phyloP scores from a whole-genome alignment of 1,284 basidiomycete genomes.

The Stygiomarasmius scandens region DNA sequence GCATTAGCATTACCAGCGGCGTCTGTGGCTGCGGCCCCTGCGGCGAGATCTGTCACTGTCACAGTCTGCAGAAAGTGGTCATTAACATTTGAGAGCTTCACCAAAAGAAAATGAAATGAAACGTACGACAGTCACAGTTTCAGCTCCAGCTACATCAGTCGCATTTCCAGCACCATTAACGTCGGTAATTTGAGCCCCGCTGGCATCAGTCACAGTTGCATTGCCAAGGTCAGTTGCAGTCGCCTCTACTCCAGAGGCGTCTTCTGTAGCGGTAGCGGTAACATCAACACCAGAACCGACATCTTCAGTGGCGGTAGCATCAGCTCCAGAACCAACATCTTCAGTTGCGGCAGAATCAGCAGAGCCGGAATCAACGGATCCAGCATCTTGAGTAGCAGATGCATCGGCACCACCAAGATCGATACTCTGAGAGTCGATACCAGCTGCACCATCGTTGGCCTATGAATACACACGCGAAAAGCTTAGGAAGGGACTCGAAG shows the following conservation, averaged over 20 bases:
- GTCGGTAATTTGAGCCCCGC: neutral
- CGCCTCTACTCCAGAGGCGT: neutral
- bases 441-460: neutral
- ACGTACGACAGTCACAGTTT: conserved; percentile 12
- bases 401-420: no score
- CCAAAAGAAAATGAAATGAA: neutral
- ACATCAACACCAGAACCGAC: neutral
- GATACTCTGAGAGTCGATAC: no score
- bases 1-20: neutral
- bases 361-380: neutral
- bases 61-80: conserved; percentile 1
- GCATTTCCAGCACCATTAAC: neutral
- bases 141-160: conserved; percentile 1
- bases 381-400: neutral
- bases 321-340: neutral
- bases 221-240: conserved; percentile 6
- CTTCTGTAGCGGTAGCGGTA: conserved; percentile 2
- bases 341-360: conserved; percentile 2
- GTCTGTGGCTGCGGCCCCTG: neutral
- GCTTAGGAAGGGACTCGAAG: neutral
- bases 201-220: neutral
- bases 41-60: conserved; percentile 8
- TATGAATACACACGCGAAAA: neutral
- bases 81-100: neutral
- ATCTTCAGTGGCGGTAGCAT: neutral